These are phyloP conservation scores for Syzygium grande DNA, from an alignment of 345 rosid genomes.

Conservation along the genomic window DNA sequence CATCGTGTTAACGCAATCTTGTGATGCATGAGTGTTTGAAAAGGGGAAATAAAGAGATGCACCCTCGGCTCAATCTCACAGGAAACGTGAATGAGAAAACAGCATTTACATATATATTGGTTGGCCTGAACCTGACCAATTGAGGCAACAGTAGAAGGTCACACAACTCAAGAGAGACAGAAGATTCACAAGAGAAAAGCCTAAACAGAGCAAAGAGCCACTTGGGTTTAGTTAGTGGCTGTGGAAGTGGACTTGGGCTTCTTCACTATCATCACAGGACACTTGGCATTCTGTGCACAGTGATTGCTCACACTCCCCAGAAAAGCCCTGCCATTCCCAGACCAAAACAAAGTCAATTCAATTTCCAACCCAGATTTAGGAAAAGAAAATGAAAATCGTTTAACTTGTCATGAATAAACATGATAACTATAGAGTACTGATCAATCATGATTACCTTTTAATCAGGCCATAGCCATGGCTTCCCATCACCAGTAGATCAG, in stretches of 20 bases:
- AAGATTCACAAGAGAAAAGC: background rate
- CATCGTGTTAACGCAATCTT: background rate
- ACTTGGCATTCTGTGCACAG: conserved; percentile 54
- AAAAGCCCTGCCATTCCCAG: conserved; percentile 22
- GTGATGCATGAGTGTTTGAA: background rate
- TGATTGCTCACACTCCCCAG: conserved; percentile 68
- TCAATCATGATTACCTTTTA: conserved; percentile 23
- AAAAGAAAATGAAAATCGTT: background rate
- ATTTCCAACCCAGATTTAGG: background rate
- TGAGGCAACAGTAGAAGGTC: background rate
- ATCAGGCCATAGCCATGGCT: conserved; percentile 56
- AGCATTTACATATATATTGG: background rate
- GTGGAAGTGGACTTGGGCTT: conserved; percentile 24
- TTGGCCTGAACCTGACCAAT: background rate
- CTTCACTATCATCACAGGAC: conserved; percentile 59
- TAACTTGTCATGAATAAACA: background rate
- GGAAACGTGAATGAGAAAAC: background rate
- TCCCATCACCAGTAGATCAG: conserved; percentile 52
- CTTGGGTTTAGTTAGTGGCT: background rate
- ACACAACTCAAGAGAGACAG: background rate
- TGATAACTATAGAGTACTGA: background rate
- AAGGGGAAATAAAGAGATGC: background rate
- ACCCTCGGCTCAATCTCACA: background rate
- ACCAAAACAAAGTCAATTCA: background rate
- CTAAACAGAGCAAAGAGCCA: background rate